These are phyloP conservation scores for Psilocybe subaeruginosa DNA, from an alignment of 768 basidiomycete species.

Conservation along the genomic window DNA sequence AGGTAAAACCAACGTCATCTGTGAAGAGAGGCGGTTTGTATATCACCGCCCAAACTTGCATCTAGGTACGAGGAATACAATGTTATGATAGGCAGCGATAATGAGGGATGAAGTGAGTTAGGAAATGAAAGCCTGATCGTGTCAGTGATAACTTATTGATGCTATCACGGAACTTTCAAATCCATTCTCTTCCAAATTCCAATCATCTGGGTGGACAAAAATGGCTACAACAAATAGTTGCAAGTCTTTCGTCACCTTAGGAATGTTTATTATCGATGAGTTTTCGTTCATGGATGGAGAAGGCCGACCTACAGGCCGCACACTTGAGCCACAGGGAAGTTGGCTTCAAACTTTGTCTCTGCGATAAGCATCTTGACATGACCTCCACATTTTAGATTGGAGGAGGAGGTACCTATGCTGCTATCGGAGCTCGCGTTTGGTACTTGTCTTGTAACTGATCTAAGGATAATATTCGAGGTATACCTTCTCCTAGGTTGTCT, in stretches of 20 bases:
- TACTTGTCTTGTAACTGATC: constrained; percentile 24
- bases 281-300: constrained; percentile 64
- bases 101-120: constrained; percentile 6
- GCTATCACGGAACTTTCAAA: background rate
- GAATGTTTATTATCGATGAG: constrained; percentile 91
- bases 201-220: background rate
- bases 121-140: background rate
- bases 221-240: background rate
- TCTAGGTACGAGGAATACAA: constrained; percentile 21
- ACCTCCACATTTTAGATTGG: constrained; percentile 62
- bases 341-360: background rate
- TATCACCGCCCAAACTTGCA: constrained; percentile 48
- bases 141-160: background rate
- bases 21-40: constrained; percentile 43
- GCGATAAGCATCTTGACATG: constrained; percentile 1
- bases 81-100: constrained; percentile 3
- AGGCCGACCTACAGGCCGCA: constrained; percentile 52
- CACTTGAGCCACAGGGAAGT: constrained; percentile 53
- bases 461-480: background rate
- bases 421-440: constrained; percentile 85
- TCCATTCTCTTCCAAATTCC: background rate
- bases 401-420: constrained; percentile 85
- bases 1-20: constrained; percentile 39
- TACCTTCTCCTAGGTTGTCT: constrained; percentile 54
- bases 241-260: constrained; percentile 63